Base-by-base conservation (phyloP, 371 early-diverging fungal genomes). In the Mucor piriformis region DNA sequence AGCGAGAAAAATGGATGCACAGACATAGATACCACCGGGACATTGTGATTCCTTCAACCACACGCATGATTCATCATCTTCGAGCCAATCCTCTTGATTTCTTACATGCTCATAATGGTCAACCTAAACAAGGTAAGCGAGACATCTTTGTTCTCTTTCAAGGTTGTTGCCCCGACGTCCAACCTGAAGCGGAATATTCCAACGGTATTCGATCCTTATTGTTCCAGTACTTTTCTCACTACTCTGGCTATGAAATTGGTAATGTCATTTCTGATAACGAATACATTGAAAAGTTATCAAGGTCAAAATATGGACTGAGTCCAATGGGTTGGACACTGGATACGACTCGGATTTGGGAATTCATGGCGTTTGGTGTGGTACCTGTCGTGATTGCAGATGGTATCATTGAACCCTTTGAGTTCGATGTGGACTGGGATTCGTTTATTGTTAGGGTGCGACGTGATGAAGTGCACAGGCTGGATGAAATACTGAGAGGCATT, bases 351-450 rank as follows among this genome's bases (percentile, higher is more conserved):
- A 66, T 83, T 23, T 83, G 83, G 81, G 83, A 83, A 57, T 83
- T 74, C 46, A 70, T 83, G 56, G 83, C 83, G 0, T 83, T 79
- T 67, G 83, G 81, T 13, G 84, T 84, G 0, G 82, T 84, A 0
- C 82, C 84, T 16, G 77, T 82, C 0, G 77, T 84, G 11, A 77
- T 82, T 67, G 79, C 82, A 10, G 84, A 84, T 61, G 84, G 81
- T 7, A 82, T 84, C 42, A 64, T 82, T 46, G 81, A 79, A 32
- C 83, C 81, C 0, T 81, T 78, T 65, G 82, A 82, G 54, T 71
- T 76, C 54, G 84, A 82, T 67, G 71, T 84, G 1, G 84, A 84
- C 51, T 84, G 84, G 84, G 70, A 73, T 52, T 71, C 74, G 0
- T 79, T 83, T 59, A 71, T 72, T 59, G 75, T 83, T 1, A 73